Base-by-base conservation (phyloP, 73 alveolate species). In the Paramecium tetraurelia region DNA sequence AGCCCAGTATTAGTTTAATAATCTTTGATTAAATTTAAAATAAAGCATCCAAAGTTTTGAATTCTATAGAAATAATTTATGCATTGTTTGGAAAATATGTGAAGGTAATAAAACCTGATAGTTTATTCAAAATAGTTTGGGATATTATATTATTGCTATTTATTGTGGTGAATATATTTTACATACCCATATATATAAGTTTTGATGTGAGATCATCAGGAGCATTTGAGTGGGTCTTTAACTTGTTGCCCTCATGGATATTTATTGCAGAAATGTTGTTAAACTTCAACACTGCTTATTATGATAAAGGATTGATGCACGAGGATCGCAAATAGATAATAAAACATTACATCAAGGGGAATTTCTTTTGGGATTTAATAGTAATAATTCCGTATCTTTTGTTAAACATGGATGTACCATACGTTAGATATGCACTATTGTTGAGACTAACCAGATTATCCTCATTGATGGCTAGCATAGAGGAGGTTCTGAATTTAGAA, bases 241-340 rank as follows among this genome's bases (percentile, higher is more conserved):
- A 89, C n/a, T 22, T 33, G 16, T 44, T 89, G 41, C 94, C 94
- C 7, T 77, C 85, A 20, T 89, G 90, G 93, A 22, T 95, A 27
- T 96, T 93, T 90, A 43, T 89, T 1, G 85, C 85, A 31, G 97
- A 96, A 46, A 59, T 96, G 11, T 27, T 95, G 21, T 44, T 96
- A 18, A 86, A 96, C 80, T 95, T 96, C 57, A 85, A 92, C n/a
- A 95, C 96, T 20, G 97, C 98, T 20, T 96, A 83, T 87, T 96
- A 93, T 80, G 95, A 93, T 75, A 50, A 93, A 57, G 96, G 96
- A 1, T 90, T 94, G n/a, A 57, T 93, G 77, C 95, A 85, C 18
- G 93, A 92, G 14, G 83, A 92, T 58, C 76, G 95, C n/a, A 70
- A 59, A 16, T 88, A 87, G 38, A 96, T 96, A 41, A 94, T 95